These are phyloP conservation scores for Backusella morwellensis DNA, from an alignment of 192 early-diverging fungal species.

Conservation along the genomic window DNA sequence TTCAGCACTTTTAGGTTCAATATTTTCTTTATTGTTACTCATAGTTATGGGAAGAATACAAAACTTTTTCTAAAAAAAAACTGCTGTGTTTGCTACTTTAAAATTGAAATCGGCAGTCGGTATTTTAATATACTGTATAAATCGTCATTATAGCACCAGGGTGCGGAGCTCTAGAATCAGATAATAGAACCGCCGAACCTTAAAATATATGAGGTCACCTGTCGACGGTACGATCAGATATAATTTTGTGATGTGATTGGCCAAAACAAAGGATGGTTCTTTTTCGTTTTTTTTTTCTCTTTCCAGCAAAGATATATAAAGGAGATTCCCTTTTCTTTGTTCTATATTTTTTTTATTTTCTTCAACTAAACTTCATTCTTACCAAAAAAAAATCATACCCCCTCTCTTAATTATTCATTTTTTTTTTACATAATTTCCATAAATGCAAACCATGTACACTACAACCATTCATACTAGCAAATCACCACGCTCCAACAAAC, in stretches of 20 bases:
- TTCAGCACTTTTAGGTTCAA: no score
- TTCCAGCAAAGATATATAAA: background rate
- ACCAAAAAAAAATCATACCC: background rate
- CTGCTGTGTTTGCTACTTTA: no score
- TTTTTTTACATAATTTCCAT: background rate
- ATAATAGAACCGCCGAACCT: conserved; percentile 9
- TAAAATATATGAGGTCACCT: conserved; percentile 11
- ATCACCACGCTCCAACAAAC: conserved; percentile 12
- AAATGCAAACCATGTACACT: conserved; percentile 14
- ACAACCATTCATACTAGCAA: background rate
- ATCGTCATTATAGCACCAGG: conserved; percentile 1
- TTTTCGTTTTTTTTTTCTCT: background rate
- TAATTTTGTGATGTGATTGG: background rate
- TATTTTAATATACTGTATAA: no score
- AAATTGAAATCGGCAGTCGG: no score
- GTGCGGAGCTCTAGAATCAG: conserved; percentile 14
- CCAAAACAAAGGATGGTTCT: background rate
- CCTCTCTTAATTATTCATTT: background rate
- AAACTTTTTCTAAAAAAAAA: no score
- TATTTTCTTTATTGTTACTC: no score
- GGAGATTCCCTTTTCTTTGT: conserved; percentile 15
- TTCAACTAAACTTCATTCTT: background rate
- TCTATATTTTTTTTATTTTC: background rate
- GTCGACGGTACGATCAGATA: conserved; percentile 9
- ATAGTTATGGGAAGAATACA: no score